Evolutionary conservation across 139 green algal genomes (phyloP).

Genomic region (Parachlorella kessleri): DNA sequence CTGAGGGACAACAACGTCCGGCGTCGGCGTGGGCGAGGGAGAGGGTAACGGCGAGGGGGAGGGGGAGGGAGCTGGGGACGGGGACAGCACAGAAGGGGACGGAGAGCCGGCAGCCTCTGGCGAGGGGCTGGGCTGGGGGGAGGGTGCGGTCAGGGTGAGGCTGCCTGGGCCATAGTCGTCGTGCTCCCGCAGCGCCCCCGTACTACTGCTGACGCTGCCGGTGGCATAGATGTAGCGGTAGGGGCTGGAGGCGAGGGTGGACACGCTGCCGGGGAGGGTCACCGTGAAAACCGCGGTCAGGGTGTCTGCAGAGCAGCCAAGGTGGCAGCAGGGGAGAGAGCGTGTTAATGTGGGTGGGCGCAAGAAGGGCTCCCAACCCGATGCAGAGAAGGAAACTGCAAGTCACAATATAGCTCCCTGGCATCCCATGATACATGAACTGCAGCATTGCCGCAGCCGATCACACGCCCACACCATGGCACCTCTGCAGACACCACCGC

Average conservation of each 20-base stretch:
- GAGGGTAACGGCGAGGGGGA: neutral
- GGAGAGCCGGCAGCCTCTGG: neutral
- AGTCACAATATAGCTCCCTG: too few species aligned
- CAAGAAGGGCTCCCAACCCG: too few species aligned
- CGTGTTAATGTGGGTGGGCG: too few species aligned
- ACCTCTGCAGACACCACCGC: too few species aligned
- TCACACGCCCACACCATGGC: too few species aligned
- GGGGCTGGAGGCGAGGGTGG: neutral
- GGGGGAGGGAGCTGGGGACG: neutral
- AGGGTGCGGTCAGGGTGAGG: neutral
- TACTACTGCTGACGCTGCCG: neutral
- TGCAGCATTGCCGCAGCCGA: too few species aligned
- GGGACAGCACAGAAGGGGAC: constrained; percentile 12
- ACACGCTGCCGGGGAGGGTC: neutral
- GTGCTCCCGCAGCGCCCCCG: neutral
- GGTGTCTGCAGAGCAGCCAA: too few species aligned
- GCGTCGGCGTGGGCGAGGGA: too few species aligned
- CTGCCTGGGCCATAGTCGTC: neutral
- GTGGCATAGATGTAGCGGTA: neutral
- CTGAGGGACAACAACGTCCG: too few species aligned
- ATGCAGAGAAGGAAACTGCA: too few species aligned
- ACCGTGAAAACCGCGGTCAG: neutral
- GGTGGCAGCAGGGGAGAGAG: too few species aligned
- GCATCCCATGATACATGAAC: too few species aligned
- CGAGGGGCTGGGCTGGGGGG: neutral